These are phyloP conservation scores for Skeletonema tropicum DNA, from an alignment of 108 stramenopile genomes.

Conservation along the genomic window DNA sequence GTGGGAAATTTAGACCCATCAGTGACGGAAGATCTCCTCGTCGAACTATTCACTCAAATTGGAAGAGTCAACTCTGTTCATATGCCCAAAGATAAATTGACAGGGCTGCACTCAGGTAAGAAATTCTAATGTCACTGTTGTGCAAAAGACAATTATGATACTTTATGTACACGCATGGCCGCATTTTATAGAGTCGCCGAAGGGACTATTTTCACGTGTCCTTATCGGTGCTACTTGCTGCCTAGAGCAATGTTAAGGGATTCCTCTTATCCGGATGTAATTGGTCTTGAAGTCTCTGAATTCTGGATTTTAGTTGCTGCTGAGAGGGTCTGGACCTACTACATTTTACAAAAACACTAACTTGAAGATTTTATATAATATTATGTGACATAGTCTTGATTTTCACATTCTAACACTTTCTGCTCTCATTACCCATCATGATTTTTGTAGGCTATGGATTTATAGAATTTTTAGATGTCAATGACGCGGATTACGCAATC, in stretches of 20 bases:
- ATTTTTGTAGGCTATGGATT: conserved; percentile 92
- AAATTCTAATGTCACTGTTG: not conserved
- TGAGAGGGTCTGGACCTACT: conserved; percentile 53
- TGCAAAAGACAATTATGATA: not conserved
- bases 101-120: conserved; percentile 55
- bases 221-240: conserved; percentile 54
- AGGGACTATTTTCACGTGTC: conserved; percentile 41
- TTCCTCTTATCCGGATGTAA: conserved; percentile 46
- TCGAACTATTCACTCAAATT: conserved; percentile 94
- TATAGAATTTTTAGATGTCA: conserved; percentile 91
- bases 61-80: conserved; percentile 94
- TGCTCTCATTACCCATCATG: not conserved
- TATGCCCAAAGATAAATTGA: conserved; percentile 99
- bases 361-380: no score
- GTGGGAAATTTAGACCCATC: conserved; percentile 93
- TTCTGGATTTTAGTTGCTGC: conserved; percentile 33
- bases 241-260: conserved; percentile 52
- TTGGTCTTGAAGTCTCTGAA: conserved; percentile 25
- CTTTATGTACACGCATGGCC: not conserved
- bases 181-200: conserved; percentile 13
- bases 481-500: conserved; percentile 97
- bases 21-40: conserved; percentile 89
- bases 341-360: conserved; percentile 15
- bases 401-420: not conserved
- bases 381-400: not conserved